Conservation (phyloP, 345 rosid genomes). For the Chamaenerion angustifolium region DNA sequence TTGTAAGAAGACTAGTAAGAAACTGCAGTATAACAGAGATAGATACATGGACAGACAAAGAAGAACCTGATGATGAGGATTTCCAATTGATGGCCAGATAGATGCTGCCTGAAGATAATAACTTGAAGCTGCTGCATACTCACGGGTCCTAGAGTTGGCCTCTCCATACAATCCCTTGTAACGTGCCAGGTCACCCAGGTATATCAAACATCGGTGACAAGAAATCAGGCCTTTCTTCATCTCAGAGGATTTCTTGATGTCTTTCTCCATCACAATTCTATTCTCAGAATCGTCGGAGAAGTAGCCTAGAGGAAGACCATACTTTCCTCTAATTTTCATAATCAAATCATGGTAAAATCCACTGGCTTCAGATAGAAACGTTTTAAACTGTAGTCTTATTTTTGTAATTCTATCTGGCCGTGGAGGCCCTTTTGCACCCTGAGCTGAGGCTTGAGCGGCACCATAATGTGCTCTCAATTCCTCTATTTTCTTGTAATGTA, state of each 20-base stretch:
- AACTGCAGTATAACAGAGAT: background rate
- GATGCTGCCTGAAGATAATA: conserved; percentile 93
- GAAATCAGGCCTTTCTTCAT: conserved; percentile 68
- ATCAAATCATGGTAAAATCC: conserved; percentile 93
- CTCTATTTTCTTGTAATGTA: conserved; percentile 78
- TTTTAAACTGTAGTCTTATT: conserved; percentile 70
- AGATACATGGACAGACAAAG: background rate
- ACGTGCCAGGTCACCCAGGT: conserved; percentile 92
- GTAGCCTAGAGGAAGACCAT: conserved; percentile 82
- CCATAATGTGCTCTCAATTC: conserved; percentile 56
- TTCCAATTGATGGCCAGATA: conserved; percentile 77
- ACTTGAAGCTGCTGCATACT: conserved; percentile 86
- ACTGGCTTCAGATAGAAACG: conserved; percentile 82
- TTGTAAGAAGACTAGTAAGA: background rate
- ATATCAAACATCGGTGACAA: conserved; percentile 96
- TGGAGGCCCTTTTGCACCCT: conserved; percentile 38
- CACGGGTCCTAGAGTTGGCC: conserved; percentile 62
- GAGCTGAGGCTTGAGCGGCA: conserved; percentile 48
- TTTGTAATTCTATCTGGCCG: conserved; percentile 49
- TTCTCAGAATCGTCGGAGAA: conserved; percentile 68
- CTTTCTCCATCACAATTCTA: conserved; percentile 47
- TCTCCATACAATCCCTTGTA: conserved; percentile 92
- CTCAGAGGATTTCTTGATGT: conserved; percentile 59
- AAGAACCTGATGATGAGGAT: conserved; percentile 62
- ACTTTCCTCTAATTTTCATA: conserved; percentile 66